These are phyloP conservation scores for Astrocystis sublimbata DNA, from an alignment of 495 filamentous ascomycete species.

Conservation along the genomic window DNA sequence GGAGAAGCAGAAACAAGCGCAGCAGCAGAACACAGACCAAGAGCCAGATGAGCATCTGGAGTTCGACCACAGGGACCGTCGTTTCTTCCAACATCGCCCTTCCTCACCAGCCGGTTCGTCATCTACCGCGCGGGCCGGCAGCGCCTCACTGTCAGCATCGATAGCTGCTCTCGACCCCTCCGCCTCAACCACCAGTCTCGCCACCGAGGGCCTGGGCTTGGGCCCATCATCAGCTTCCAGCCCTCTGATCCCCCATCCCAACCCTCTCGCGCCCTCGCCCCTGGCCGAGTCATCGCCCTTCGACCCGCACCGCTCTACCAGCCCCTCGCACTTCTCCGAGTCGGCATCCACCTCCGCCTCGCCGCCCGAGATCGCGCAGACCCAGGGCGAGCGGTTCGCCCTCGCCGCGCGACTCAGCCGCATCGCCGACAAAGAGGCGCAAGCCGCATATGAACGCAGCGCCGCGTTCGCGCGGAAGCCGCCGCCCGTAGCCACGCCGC, in stretches of 20 bases:
- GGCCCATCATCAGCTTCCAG: neutral
- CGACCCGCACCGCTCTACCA: slow-evolving; percentile 23
- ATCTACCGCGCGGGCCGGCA: slow-evolving; percentile 12
- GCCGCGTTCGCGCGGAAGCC: slow-evolving; percentile 50
- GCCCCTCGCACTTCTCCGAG: slow-evolving; percentile 28
- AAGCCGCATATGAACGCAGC: slow-evolving; percentile 47
- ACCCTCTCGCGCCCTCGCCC: neutral
- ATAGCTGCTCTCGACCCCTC: slow-evolving; percentile 16
- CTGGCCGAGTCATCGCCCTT: slow-evolving; percentile 9
- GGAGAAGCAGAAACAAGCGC: slow-evolving; percentile 15
- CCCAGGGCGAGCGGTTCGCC: slow-evolving; percentile 44
- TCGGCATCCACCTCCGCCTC: slow-evolving; percentile 13
- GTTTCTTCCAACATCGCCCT: neutral
- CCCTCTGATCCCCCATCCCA: neutral
- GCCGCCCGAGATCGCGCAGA: slow-evolving; percentile 20
- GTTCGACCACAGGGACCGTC: neutral
- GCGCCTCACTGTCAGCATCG: slow-evolving; percentile 5
- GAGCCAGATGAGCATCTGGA: slow-evolving; percentile 13
- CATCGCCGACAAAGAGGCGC: slow-evolving; percentile 47
- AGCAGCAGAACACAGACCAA: neutral
- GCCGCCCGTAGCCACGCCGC: slow-evolving; percentile 41
- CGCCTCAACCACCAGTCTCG: neutral
- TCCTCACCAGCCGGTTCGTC: slow-evolving; percentile 13
- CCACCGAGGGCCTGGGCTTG: neutral
- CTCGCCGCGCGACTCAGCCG: slow-evolving; percentile 56